Percentiles rank a stretch among this genome's conserved stretches.
Evolutionary conservation across 352 stramenopile genomes (phyloP).

Genomic region (Pythium phragmiticola): DNA sequence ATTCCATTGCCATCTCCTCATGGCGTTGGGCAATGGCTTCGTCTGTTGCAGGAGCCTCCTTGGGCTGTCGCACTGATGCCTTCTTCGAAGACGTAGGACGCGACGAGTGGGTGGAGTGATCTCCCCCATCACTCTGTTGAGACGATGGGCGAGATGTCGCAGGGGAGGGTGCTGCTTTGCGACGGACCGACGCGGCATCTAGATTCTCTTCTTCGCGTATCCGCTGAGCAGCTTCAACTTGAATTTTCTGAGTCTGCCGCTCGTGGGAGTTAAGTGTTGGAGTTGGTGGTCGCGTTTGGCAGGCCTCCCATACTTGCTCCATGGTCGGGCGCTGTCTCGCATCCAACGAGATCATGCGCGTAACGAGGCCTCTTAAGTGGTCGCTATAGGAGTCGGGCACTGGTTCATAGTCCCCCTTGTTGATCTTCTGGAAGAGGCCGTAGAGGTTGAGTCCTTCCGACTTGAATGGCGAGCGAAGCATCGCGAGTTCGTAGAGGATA

Average conservation of each 20-base stretch:
- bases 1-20: constrained; percentile 52
- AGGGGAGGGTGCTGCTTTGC: constrained; percentile 31
- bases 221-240: neutral
- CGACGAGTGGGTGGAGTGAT: constrained; percentile 1
- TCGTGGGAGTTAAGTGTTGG: constrained; percentile 19
- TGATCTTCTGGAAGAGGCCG: constrained; percentile 92
- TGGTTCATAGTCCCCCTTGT: constrained; percentile 78
- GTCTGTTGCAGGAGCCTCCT: constrained; percentile 7
- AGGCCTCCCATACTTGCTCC: constrained; percentile 62
- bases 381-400: constrained; percentile 65
- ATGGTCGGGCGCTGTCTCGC: constrained; percentile 58
- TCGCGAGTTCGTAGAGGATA: constrained; percentile 95
- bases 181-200: neutral
- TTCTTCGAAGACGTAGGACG: constrained; percentile 17
- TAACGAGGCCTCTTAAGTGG: constrained; percentile 51
- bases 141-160: constrained; percentile 16
- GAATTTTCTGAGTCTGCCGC: neutral
- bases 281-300: constrained; percentile 39
- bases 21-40: constrained; percentile 35
- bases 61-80: neutral
- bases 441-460: constrained; percentile 90
- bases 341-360: constrained; percentile 71
- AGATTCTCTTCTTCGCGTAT: neutral
- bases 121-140: constrained; percentile 17
- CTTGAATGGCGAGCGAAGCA: constrained; percentile 94